Evolutionary conservation across 2,329 filamentous ascomycete species (phyloP).

Genomic region (Paracorniculantispora psalliotae): DNA sequence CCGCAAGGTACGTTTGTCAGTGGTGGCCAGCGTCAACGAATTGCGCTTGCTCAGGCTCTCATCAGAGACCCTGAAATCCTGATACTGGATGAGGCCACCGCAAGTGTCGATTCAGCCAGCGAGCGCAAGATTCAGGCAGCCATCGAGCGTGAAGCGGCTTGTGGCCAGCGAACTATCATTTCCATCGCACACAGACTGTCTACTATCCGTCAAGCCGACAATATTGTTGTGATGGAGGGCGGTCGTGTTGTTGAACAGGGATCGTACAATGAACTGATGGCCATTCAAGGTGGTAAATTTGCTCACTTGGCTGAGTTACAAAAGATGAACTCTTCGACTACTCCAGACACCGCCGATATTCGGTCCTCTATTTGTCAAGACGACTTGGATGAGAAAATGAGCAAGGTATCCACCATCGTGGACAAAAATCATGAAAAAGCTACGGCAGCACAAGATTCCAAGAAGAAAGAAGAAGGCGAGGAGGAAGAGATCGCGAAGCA

Average conservation of each 20-base stretch:
- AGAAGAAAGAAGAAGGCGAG: not conserved
- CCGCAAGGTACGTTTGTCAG: conserved; percentile 41
- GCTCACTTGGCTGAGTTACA: conserved; percentile 2
- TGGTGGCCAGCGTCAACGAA: conserved; percentile 49
- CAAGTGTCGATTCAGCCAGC: conserved; percentile 44
- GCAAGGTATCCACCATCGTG: not conserved
- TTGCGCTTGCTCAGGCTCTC: conserved; percentile 45
- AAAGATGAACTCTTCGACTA: not conserved
- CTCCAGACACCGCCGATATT: not conserved
- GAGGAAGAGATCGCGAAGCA: conserved; percentile 11
- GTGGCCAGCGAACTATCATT: conserved; percentile 48
- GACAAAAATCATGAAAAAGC: not conserved
- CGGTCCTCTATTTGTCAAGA: not conserved
- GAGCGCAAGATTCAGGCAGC: conserved; percentile 42
- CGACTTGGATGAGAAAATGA: not conserved
- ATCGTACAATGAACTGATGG: conserved; percentile 52
- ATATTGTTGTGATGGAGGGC: conserved; percentile 56
- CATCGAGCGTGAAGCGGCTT: conserved; percentile 28
- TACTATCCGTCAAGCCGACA: conserved; percentile 52
- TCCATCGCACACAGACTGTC: conserved; percentile 55
- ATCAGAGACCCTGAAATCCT: conserved; percentile 45
- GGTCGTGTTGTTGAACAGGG: conserved; percentile 55
- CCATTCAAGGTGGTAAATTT: conserved; percentile 23
- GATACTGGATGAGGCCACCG: conserved; percentile 49
- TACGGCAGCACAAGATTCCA: not conserved